Base-by-base conservation (phyloP, 768 basidiomycete species). In the Suillus sp. region DNA sequence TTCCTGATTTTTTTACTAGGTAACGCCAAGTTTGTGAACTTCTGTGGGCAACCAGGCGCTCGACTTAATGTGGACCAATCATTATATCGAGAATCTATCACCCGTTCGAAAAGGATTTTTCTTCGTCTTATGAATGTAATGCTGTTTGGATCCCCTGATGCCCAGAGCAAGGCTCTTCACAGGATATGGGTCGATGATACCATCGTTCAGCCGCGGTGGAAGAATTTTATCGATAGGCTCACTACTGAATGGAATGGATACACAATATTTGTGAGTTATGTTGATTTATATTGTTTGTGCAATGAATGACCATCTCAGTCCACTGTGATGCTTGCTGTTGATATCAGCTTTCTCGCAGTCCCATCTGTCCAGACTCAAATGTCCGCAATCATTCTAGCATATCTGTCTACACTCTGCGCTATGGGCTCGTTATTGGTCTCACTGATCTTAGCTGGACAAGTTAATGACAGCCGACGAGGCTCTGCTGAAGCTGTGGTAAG, bases 201-300 rank as follows among this genome's bases (percentile, higher is more conserved):
- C 10, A 73, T 83, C 61, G 75, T 77, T 42, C 63, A 72, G 20
- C 66, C 68, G 7, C 67, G 72, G 6, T 85, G 83, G 82, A 64
- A 69, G 3, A 69, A 73, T 4, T 79, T 80, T 57, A 77, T 85
- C 32, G 59, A 60, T 7, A 78, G 78, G 25, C 71, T 84, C 34
- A 77, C 74, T 34, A 72, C 72, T 10, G 81, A 86, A 66, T 83
- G 82, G 84, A 71, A 78, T 61, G 79, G 80, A 51, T 78, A 83
- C 53, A 79, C 78, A 35, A 78, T 83, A 43, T 81, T 79, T 61
- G 85, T 85, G 55, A 35, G 81, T 68, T 32, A n/a, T 38, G 20
- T 4, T 18, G 2, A 3, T 18, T 47, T 4, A 34, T 16, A 34
- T 22, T 50, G 6, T 50, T n/a, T 20, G 25, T 5, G 8, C 22